Conservation (phyloP, 208 protist species). For the Balamuthia mandrillaris region DNA sequence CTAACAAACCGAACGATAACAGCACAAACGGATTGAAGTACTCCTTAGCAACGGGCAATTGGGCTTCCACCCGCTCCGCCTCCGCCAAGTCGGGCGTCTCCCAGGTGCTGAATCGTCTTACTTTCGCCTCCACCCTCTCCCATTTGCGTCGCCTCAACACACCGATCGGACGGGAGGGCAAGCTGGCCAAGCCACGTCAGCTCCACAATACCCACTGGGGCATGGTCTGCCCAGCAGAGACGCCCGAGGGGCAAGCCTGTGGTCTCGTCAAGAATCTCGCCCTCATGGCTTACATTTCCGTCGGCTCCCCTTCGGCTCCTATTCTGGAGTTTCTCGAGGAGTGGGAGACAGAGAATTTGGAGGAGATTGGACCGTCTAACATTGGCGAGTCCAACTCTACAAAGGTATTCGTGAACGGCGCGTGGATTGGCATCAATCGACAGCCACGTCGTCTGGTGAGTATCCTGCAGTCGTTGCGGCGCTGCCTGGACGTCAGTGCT, state of each 20-base stretch:
- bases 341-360: constrained; percentile 71
- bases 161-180: constrained; percentile 87
- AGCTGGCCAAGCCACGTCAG: constrained; percentile 88
- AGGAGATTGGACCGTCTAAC: constrained; percentile 67
- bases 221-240: constrained; percentile 93
- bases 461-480: constrained; percentile 64
- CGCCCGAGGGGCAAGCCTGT: constrained; percentile 87
- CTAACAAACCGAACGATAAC: background rate
- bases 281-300: constrained; percentile 82
- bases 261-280: constrained; percentile 95
- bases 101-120: constrained; percentile 90
- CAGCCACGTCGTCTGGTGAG: constrained; percentile 72
- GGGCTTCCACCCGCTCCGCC: constrained; percentile 58
- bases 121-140: constrained; percentile 93
- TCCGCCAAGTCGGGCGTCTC: constrained; percentile 54
- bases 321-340: constrained; percentile 79
- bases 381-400: constrained; percentile 56
- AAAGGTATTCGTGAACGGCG: constrained; percentile 92
- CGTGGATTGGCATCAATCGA: constrained; percentile 83
- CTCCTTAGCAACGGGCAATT: constrained; percentile 97
- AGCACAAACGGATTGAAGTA: constrained; percentile 83
- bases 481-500: constrained; percentile 47
- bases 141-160: constrained; percentile 96
- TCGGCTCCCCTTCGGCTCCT: constrained; percentile 40
- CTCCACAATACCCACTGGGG: constrained; percentile 96